Evolutionary conservation across 768 basidiomycete genomes (phyloP), one percentile per base, ranked within the genome.

Genomic region (Daedaleopsis sinensis): DNA sequence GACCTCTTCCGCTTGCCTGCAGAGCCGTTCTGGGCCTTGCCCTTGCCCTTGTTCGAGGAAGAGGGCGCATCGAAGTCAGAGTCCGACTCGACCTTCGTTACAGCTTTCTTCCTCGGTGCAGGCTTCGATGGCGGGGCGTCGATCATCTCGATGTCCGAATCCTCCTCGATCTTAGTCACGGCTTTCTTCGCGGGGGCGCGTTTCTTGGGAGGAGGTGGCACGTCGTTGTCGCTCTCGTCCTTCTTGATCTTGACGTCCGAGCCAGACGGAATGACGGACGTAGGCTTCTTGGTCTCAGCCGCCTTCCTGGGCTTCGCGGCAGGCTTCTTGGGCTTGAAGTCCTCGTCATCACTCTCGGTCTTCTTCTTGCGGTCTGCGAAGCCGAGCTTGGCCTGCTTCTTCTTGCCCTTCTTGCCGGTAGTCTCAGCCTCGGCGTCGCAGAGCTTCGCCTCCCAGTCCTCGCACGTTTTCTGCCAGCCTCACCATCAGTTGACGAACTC

Each of bases 1-100:
- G 53, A 88, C 91, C 84, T 89, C 74, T 92, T 93, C 46, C 90
- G 85, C 74, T 93, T 93, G 47, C 53, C 27, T 0, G 65, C 50
- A 0, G 75, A 70, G 16, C 68, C 66, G 18, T 71, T 70, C 67
- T 77, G 78, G 2, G 74, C 78, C 65, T 84, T 86, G 39, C 71
- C 78, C 59, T 83, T 84, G 37, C 72, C 77, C 58, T 79, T 84
- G 8, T 71, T 63, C 27, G 69, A 55, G 10, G 62, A 42, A 10
- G 59, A 49, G 3, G 58, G 48, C 5, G 76, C 63, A 38, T 79
- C 81, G 11, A 76, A 73, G 42, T 82, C 83, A 9, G 76, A 76
- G 23, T 83, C 83, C 1, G 76, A 73, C 24, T 79, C 77, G 36
- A 66, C 66, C 66, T 77, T 78, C 50, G 63, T 57, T 4, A 67